Evolutionary conservation across 441 rosid genomes (phyloP).

Genomic region (Viola pubescens): DNA sequence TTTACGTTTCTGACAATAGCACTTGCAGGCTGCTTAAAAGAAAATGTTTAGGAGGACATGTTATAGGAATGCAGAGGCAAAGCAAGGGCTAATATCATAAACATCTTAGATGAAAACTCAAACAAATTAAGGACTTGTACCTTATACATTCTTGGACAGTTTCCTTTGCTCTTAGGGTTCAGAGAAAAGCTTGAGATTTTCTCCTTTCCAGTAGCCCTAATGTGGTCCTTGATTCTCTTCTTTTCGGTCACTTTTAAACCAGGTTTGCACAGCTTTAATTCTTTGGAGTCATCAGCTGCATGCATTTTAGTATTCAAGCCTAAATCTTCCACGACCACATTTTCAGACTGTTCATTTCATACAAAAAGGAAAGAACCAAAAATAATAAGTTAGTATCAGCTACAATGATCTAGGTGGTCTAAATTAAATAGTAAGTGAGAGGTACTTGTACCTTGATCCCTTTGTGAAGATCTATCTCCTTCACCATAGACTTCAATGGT

Average conservation of each 20-base stretch:
- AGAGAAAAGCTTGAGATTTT: slow-evolving; percentile 16
- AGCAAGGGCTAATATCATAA: not conserved
- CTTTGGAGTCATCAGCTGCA: slow-evolving; percentile 2
- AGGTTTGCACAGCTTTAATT: slow-evolving; percentile 17
- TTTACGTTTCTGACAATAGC: slow-evolving; percentile 13
- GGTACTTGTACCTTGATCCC: slow-evolving; percentile 26
- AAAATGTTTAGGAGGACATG: slow-evolving; percentile 8
- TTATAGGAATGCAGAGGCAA: slow-evolving; percentile 6
- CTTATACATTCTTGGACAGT: slow-evolving; percentile 14
- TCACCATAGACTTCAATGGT: slow-evolving; percentile 21
- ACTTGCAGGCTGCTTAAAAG: slow-evolving; percentile 30
- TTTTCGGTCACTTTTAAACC: slow-evolving; percentile 14
- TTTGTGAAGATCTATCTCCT: slow-evolving; percentile 20
- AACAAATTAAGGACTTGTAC: slow-evolving; percentile 6
- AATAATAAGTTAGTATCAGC: slow-evolving; percentile 11
- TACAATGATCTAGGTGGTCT: not conserved
- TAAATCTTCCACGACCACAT: slow-evolving; percentile 12
- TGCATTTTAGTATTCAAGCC: slow-evolving; percentile 12
- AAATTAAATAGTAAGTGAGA: slow-evolving; percentile 6
- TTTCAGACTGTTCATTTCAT: slow-evolving; percentile 21
- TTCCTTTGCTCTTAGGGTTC: slow-evolving; percentile 16
- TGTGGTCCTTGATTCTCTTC: slow-evolving; percentile 13
- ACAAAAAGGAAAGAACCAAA: slow-evolving; percentile 8
- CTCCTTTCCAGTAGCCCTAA: slow-evolving; percentile 22
- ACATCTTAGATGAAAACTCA: slow-evolving; percentile 2